Base-by-base conservation (phyloP, 305 asterid species). In the Fraxinus latifolia region DNA sequence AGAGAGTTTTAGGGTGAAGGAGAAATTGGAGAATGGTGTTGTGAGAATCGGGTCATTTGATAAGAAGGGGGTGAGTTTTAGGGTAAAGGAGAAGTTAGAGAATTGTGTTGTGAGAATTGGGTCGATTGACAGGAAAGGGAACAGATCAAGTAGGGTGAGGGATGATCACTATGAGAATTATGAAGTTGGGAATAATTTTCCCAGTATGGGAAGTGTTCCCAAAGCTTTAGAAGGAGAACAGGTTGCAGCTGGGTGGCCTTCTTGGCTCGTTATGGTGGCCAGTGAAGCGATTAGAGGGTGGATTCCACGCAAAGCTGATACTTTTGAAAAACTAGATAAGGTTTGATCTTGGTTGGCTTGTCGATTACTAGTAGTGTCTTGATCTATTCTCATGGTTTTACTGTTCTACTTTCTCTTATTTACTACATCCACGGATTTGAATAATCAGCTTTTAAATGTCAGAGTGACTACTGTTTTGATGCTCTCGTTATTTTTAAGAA, bases 241-340 rank as follows among this genome's bases (percentile, higher is more conserved):
- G 76, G 85, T 94, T 81, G 95, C 98, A 23, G 99, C 98, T 0
- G 99, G 98, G 37, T 96, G 99, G 99, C 99, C 99, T 65, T 83
- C 95, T 86, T 96, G 99, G 99, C 92, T 96, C 11, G 96, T 90
- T 79, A 88, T 90, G 0, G 98, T 91, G 47, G 98, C 98, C 1
- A 97, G 97, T 3, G 98, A 94, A 85, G 98, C 99, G 76, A 90
- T 96, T 73, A 86, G 77, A 77, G 99, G 99, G 80, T 96, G 99
- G 99, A 77, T 91, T 76, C 99, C 99, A 1, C 87, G 98, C 0
- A 92, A 87, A 84, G 97, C 97, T 0, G 97, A 96, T 74, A 91
- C 98, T 60, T 94, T 93, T 23, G 97, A 96, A 82, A 96, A 88
- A 86, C 93, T 94, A 71, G 98, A 94, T 83, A 96, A 96, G 99